Evolutionary conservation across 257 asterid genomes (phyloP).

Genomic region (Jaltomata sinuosa): DNA sequence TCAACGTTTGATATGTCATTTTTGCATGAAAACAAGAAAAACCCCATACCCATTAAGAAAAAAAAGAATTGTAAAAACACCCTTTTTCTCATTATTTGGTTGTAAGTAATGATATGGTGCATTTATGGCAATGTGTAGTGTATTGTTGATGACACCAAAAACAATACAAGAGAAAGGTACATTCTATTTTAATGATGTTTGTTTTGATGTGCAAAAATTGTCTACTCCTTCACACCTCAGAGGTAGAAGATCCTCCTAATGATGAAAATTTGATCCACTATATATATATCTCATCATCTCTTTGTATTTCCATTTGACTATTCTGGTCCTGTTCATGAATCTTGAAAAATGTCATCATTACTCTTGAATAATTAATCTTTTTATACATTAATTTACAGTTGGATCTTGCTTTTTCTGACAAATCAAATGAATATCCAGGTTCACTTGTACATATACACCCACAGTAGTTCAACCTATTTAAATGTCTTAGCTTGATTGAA

Average conservation of each 20-base stretch:
- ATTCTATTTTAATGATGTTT: slow-evolving; percentile 1
- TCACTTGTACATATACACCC: background rate
- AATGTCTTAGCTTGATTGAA: too few relatives aligned
- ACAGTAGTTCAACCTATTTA: background rate
- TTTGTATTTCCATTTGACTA: slow-evolving; percentile 1
- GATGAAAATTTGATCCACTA: background rate
- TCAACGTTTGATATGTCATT: too few relatives aligned
- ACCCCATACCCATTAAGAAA: too few relatives aligned
- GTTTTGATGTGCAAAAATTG: background rate
- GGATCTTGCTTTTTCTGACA: background rate
- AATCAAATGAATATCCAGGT: background rate
- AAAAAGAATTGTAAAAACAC: background rate
- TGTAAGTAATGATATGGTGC: slow-evolving; percentile 17
- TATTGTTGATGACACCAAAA: slow-evolving; percentile 11
- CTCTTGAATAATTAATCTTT: background rate
- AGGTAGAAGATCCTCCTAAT: background rate
- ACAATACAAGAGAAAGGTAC: slow-evolving; percentile 11
- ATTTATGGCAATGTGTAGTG: slow-evolving; percentile 11
- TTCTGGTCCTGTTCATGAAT: slow-evolving; percentile 10
- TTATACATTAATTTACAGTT: background rate
- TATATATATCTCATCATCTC: background rate
- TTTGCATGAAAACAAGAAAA: too few relatives aligned
- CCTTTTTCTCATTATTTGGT: background rate
- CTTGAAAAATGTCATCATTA: background rate
- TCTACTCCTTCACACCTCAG: background rate